Evolutionary conservation across 2,329 filamentous ascomycete genomes (phyloP).

Genomic region (Helminthosporium solani): DNA sequence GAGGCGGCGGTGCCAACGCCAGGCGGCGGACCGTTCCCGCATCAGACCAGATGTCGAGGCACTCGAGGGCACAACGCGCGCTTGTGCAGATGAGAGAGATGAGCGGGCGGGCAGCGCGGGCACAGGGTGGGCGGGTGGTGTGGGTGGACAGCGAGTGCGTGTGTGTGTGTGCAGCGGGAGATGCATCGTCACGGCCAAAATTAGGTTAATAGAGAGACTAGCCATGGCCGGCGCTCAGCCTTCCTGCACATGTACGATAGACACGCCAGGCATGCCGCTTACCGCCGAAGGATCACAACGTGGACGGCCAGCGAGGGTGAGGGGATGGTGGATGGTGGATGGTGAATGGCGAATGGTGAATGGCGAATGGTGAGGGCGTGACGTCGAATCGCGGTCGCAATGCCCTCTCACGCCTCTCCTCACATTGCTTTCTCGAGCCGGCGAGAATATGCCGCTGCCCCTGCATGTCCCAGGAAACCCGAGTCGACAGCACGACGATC

Average conservation of each 20-base stretch:
- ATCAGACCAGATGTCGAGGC: conserved; percentile 19
- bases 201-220: conserved; percentile 30
- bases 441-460: conserved; percentile 10
- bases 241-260: conserved; percentile 20
- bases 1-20: conserved; percentile 27
- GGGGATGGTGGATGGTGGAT: conserved; percentile 3
- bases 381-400: conserved; percentile 8
- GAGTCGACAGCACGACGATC: no score
- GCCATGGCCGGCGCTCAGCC: conserved; percentile 30
- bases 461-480: conserved; percentile 13
- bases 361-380: conserved; percentile 1
- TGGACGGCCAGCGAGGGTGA: conserved; percentile 5
- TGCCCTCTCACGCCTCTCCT: conserved; percentile 3
- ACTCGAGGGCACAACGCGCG: conserved; percentile 16
- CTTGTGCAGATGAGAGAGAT: no score
- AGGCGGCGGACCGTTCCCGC: conserved; percentile 43
- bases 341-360: not conserved
- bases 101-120: no score
- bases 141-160: no score
- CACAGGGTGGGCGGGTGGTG: no score
- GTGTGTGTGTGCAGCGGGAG: no score
- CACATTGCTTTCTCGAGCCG: conserved; percentile 5
- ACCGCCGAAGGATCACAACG: conserved; percentile 24
- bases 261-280: conserved; percentile 25
- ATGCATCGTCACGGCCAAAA: conserved; percentile 21